Base-by-base conservation (phyloP, 176 grass and related monocot species). In the Oryza brachyantha region DNA sequence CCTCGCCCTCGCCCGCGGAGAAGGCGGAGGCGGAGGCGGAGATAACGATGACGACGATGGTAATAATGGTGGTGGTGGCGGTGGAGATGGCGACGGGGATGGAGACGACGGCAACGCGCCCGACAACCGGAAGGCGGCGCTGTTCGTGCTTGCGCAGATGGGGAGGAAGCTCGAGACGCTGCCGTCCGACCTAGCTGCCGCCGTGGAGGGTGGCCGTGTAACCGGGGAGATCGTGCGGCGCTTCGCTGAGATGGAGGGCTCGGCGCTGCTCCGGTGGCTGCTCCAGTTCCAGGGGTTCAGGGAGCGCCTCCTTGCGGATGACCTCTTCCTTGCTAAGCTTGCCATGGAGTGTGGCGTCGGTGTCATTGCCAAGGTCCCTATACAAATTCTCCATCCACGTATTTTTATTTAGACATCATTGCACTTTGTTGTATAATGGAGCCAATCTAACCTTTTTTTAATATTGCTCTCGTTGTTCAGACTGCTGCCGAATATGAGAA, bases 281-380 rank as follows among this genome's bases (percentile, higher is more conserved):
- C 75, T 99, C 22, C 88, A 79, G 81, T 93, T 95, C 78, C 7
- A 78, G 0, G 96, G 96, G 0, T 99, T 99, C 81, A 88, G 88
- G 81, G 92, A 95, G 84, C 84, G 92, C 54, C 85, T 97, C 38
- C 78, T 97, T 37, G 94, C 94, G 13, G 94, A 97, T 59, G 91
- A 97, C 29, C 90, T 97, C 79, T 97, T 97, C 85, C 84, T 97
- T 13, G 81, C 94, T 35, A 97, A 97, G 86, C 68, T 97, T 45
- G 87, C 10, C 75, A 97, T 97, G 73, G 94, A 97, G 80, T 88
- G 82, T 2, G 87, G 89, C 76, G 87, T 97, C 42, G 94, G 94
- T 3, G 77, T 94, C 76, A 79, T 97, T 75, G 90, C 91, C 10
- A 97, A 94, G 84, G 94, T 84, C 16, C 7, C 41, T 13, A 6